Evolutionary conservation across 768 basidiomycete genomes (phyloP).

Genomic region (Neoboletus magnificus): DNA sequence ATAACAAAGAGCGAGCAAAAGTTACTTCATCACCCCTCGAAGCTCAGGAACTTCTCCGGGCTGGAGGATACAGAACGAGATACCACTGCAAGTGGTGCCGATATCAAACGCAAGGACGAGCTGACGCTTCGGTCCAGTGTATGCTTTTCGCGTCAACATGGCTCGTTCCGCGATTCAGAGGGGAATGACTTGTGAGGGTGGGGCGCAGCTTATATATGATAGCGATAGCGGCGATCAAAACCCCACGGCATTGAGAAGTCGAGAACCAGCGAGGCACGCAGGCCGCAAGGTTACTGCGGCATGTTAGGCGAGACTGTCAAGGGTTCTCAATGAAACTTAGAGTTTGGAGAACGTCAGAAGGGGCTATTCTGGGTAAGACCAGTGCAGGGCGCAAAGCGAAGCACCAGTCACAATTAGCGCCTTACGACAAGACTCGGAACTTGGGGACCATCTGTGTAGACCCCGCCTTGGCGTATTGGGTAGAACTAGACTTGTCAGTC

Average conservation of each 20-base stretch:
- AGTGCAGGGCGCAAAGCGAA: not conserved
- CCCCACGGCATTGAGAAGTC: not conserved
- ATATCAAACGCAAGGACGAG: slow-evolving; percentile 38
- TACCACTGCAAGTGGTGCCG: slow-evolving; percentile 37
- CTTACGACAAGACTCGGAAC: too few relatives aligned
- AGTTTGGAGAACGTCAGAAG: not conserved
- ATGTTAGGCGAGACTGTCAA: not conserved
- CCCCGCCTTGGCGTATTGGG: too few relatives aligned
- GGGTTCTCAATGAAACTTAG: not conserved
- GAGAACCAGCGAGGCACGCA: not conserved
- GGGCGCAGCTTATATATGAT: slow-evolving; percentile 5
- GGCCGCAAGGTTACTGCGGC: not conserved
- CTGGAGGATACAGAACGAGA: slow-evolving; percentile 38
- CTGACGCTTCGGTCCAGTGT: slow-evolving; percentile 30
- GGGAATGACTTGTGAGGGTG: not conserved
- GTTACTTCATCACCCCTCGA: slow-evolving; percentile 17
- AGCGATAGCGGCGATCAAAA: not conserved
- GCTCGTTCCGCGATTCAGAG: not conserved
- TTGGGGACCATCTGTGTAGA: too few relatives aligned
- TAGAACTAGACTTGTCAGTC: too few relatives aligned
- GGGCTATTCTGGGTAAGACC: not conserved
- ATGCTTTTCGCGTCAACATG: slow-evolving; percentile 33
- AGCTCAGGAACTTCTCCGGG: slow-evolving; percentile 29
- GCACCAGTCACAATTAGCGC: too few relatives aligned
- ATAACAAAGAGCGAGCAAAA: too few relatives aligned